Evolutionary conservation across 306 rosid genomes (phyloP), one percentile per base, ranked within the genome.

Genomic region (Acmispon strigosus): DNA sequence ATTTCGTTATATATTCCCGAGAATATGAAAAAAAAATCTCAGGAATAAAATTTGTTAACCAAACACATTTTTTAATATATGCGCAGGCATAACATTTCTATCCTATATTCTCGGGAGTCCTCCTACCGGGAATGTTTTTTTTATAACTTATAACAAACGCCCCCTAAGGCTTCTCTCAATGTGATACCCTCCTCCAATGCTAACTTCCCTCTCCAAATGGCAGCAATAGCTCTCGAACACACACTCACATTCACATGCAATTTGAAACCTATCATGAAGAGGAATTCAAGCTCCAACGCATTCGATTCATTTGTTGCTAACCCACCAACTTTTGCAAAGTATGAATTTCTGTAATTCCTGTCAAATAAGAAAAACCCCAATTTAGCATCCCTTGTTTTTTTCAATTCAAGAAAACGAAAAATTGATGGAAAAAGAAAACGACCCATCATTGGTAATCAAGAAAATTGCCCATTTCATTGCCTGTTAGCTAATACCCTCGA

Each of bases 221-320:
- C 88, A 77, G 44, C 98, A 93, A 68, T 93, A 93, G 75, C 98
- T 93, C 90, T 93, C 96, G 78, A 93, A 93, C 70, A 90, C n/a
- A n/a, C 96, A 85, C 98, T 93, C 79, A 93, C 83, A 84, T 93
- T 93, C 70, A 93, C 98, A 71, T 90, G 98, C 36, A 90, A 84
- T 73, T 90, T 93, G 83, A 93, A 93, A 14, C 88, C 86, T 93
- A 93, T 86, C 86, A 87, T 51, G 88, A 93, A 93, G n/a, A 90
- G 77, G 80, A 93, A 93, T 6, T 93, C 96, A 14, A 90, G 59
- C 84, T 93, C 98, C 83, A 93, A 49, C 14, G 76, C 79, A 84
- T 93, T 93, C 83, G 90, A 78, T 66, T 93, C 96, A 10, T 80
- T 75, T 22, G 86, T 84, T 24, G 85, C 81, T 56, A 93, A 73